Conservation (phyloP, 2,329 filamentous ascomycete genomes). For the Penicillium rolfsii region DNA sequence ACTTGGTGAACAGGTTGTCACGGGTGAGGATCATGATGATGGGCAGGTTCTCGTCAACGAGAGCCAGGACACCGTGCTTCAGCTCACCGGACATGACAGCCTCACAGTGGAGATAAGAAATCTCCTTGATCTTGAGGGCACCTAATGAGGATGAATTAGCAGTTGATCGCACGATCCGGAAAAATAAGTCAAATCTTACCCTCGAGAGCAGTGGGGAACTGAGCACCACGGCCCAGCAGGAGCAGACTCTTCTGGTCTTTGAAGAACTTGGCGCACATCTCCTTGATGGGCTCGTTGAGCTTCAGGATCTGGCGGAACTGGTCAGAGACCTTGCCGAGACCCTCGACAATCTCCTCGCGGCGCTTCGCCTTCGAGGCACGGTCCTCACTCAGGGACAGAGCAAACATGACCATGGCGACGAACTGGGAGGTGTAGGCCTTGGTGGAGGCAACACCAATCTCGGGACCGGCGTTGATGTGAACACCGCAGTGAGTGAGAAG, state of each 20-base stretch:
- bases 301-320: constrained; percentile 93
- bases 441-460: constrained; percentile 98
- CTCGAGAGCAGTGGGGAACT: constrained; percentile 93
- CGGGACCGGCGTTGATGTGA: constrained; percentile 97
- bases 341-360: constrained; percentile 94
- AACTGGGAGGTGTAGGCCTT: constrained; percentile 99
- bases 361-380: constrained; percentile 90
- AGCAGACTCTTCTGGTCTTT: constrained; percentile 97
- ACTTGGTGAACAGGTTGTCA: constrained; percentile 95
- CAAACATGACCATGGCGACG: constrained; percentile 99
- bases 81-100: constrained; percentile 99
- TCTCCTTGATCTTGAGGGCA: constrained; percentile 99
- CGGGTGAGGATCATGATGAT: constrained; percentile 99
- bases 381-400: constrained; percentile 92
- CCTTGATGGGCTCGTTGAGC: constrained; percentile 91
- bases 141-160: constrained; percentile 46
- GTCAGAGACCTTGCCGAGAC: constrained; percentile 79
- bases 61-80: constrained; percentile 95
- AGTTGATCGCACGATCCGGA: neutral
- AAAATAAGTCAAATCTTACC: constrained; percentile 49
- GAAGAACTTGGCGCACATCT: constrained; percentile 87
- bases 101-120: constrained; percentile 98
- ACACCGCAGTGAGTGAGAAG: constrained; percentile 99
- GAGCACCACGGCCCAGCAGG: constrained; percentile 89
- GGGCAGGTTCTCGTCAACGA: constrained; percentile 96